Percentiles rank a stretch among this genome's conserved stretches.
Evolutionary conservation across 257 asterid species (phyloP).

Genomic region (Solanum bukasovii): DNA sequence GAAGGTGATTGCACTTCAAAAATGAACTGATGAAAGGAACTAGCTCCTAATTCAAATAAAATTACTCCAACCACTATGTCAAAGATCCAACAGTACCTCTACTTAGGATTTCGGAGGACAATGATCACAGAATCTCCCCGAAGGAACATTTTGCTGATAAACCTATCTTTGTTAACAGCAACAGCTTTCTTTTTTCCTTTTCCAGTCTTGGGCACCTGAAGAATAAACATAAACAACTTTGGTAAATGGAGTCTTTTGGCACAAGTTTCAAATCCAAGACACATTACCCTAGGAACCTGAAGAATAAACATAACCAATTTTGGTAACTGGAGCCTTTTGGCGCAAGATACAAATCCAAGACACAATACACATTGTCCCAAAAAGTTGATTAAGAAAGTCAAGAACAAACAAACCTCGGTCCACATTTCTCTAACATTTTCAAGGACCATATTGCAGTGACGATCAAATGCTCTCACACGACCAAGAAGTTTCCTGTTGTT

Average conservation of each 20-base stretch:
- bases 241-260: neutral
- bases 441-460: constrained; percentile 91
- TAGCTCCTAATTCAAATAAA: neutral
- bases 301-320: neutral
- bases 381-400: neutral
- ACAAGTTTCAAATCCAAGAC: neutral
- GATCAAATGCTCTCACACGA: constrained; percentile 73
- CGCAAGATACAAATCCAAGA: neutral
- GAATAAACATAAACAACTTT: neutral
- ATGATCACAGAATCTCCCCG: constrained; percentile 92
- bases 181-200: constrained; percentile 91
- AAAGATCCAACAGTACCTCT: constrained; percentile 22
- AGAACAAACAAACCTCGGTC: constrained; percentile 36
- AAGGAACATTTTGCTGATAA: constrained; percentile 84
- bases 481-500: constrained; percentile 77
- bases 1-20: neutral
- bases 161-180: constrained; percentile 78
- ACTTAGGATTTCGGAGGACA: constrained; percentile 78
- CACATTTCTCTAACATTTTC: constrained; percentile 91
- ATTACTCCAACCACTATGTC: neutral
- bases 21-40: neutral
- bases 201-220: constrained; percentile 66
- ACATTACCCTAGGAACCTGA: constrained; percentile 35
- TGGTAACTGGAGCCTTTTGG: neutral
- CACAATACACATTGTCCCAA: neutral